Conservation (phyloP, 2,329 filamentous ascomycete species). For the Trichoderma harzianum region DNA sequence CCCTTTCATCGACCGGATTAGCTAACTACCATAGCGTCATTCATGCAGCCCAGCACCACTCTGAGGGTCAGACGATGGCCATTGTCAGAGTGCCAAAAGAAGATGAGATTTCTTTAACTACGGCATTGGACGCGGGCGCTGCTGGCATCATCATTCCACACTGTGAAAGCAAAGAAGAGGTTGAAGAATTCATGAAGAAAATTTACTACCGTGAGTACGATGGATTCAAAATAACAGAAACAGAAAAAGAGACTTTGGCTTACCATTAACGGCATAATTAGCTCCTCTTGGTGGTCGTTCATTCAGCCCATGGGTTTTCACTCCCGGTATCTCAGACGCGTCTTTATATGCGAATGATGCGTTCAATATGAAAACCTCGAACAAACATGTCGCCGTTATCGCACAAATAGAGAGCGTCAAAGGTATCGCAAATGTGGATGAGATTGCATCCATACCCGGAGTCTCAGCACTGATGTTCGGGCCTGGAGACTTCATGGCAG, state of each 20-base stretch:
- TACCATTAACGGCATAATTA: neutral
- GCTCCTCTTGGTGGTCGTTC: conserved; percentile 4
- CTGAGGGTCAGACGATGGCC: conserved; percentile 2
- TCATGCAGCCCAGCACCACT: conserved; percentile 9
- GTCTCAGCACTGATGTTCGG: conserved; percentile 11
- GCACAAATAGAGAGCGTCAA: conserved; percentile 9
- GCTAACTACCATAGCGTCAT: neutral
- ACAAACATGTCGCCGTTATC: neutral
- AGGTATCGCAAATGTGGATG: neutral
- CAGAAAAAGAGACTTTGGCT: neutral
- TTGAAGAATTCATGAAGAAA: conserved; percentile 1
- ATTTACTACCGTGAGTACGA: conserved; percentile 1
- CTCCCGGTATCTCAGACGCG: conserved; percentile 10
- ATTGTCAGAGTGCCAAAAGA: neutral
- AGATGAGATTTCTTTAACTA: conserved; percentile 5
- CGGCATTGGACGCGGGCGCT: conserved; percentile 8
- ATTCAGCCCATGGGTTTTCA: conserved; percentile 14
- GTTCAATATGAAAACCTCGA: conserved; percentile 10
- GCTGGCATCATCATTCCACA: conserved; percentile 8
- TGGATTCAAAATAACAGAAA: neutral
- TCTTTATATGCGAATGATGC: conserved; percentile 6
- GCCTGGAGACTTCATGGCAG: conserved; percentile 4
- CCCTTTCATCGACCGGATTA: no score
- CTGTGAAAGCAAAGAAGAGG: conserved; percentile 2
- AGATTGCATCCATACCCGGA: conserved; percentile 9